Conservation (phyloP, 225 moss, liverwort and hornwort species). For the Physcomitrium patens region DNA sequence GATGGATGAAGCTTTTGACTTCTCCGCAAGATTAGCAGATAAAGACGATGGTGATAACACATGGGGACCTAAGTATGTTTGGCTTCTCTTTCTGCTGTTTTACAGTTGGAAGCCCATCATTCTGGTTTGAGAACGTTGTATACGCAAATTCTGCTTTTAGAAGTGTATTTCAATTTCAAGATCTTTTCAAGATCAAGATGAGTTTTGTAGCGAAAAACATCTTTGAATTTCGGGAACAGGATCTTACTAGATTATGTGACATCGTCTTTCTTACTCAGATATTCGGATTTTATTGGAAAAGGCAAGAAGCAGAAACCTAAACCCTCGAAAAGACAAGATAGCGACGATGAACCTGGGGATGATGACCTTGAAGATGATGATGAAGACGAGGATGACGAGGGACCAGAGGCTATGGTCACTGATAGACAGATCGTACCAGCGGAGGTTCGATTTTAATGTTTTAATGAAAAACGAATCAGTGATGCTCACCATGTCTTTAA, state of each 20-base stretch:
- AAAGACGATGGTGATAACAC: constrained; percentile 37
- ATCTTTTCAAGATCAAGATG: neutral
- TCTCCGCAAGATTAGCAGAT: constrained; percentile 52
- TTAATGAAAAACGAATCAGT: neutral
- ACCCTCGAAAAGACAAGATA: constrained; percentile 27
- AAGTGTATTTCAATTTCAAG: neutral
- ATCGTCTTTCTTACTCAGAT: constrained; percentile 33
- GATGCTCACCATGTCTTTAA: neutral
- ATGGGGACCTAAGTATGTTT: constrained; percentile 64
- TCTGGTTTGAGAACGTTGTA: constrained; percentile 5
- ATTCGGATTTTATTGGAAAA: constrained; percentile 63
- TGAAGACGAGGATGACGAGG: constrained; percentile 48
- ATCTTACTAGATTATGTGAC: constrained; percentile 13
- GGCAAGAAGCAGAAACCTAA: constrained; percentile 51
- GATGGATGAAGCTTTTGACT: constrained; percentile 67
- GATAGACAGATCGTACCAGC: constrained; percentile 29
- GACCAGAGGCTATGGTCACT: constrained; percentile 33
- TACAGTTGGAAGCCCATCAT: neutral
- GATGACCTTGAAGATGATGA: constrained; percentile 52
- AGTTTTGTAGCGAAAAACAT: neutral
- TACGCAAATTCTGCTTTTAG: too few relatives aligned
- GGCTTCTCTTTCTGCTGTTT: constrained; percentile 24
- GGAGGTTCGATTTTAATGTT: constrained; percentile 21
- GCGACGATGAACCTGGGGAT: constrained; percentile 52
- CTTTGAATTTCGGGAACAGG: constrained; percentile 11